Evolutionary conservation across 2,329 filamentous ascomycete species (phyloP).

Genomic region (Talaromyces sp.): DNA sequence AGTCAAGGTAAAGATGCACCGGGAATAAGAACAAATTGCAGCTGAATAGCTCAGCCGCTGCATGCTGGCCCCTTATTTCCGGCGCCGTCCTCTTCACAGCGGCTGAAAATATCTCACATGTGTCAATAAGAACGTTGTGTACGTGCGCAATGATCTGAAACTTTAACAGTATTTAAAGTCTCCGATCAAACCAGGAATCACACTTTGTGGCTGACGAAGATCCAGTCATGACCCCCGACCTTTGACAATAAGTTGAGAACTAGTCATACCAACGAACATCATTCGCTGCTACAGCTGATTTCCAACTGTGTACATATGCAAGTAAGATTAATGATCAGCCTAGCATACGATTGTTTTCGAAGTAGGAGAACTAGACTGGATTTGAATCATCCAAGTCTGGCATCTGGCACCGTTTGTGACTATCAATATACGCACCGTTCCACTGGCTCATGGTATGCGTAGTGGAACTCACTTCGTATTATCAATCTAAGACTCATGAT

Average conservation of each 20-base stretch:
- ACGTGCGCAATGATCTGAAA: not conserved
- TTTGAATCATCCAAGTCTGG: not conserved
- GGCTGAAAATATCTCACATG: no score
- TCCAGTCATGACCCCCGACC: not conserved
- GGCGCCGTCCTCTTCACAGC: not conserved
- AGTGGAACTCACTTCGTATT: no score
- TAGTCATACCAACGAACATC: not conserved
- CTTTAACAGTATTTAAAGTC: not conserved
- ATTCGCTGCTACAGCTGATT: not conserved
- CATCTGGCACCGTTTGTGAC: not conserved
- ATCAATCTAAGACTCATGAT: no score
- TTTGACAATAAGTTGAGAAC: not conserved
- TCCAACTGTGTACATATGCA: not conserved
- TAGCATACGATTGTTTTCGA: not conserved
- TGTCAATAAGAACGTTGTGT: not conserved
- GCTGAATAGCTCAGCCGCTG: not conserved
- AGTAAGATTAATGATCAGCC: not conserved
- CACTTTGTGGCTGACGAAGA: not conserved
- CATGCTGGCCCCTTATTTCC: not conserved
- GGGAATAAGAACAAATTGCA: conserved; percentile 3
- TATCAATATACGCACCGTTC: not conserved
- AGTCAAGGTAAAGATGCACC: not conserved
- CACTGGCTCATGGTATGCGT: not conserved
- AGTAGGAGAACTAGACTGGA: not conserved
- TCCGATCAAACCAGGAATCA: not conserved